These are phyloP conservation scores for Actinomucor elegans DNA, from an alignment of 371 early-diverging fungal species.

Conservation along the genomic window DNA sequence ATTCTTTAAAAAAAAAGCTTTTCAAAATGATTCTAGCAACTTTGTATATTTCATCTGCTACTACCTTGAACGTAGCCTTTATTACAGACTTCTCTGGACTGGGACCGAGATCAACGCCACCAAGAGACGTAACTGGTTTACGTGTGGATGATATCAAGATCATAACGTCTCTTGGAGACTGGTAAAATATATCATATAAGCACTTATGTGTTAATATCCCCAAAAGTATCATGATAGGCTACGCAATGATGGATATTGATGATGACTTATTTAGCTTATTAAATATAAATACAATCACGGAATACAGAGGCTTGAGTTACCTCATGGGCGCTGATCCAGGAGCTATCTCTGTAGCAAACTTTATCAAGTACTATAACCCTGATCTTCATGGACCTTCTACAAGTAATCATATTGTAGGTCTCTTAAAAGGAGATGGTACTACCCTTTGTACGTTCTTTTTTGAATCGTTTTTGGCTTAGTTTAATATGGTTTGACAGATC, in stretches of 20 bases:
- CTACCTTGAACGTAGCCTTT: not conserved
- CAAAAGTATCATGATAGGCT: constrained; percentile 23
- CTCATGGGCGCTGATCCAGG: constrained; percentile 28
- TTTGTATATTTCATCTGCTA: not conserved
- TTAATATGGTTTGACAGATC: constrained; percentile 5
- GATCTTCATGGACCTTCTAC: constrained; percentile 25
- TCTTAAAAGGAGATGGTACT: not conserved
- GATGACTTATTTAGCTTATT: constrained; percentile 2
- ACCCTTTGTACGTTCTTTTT: not conserved
- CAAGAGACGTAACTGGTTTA: constrained; percentile 23
- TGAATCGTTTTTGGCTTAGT: not conserved
- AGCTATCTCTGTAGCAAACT: constrained; percentile 29
- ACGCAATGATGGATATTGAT: constrained; percentile 10
- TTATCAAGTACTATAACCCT: constrained; percentile 26
- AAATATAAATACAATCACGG: constrained; percentile 6
- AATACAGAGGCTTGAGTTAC: constrained; percentile 33
- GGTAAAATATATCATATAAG: constrained; percentile 8
- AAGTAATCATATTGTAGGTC: constrained; percentile 8
- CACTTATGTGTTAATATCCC: not conserved
- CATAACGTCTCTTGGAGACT: constrained; percentile 25
- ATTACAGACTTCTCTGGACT: constrained; percentile 21
- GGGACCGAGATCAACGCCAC: constrained; percentile 6
- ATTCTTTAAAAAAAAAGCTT: too few relatives aligned
- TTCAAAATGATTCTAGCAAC: too few relatives aligned
- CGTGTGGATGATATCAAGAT: constrained; percentile 30